These are phyloP conservation scores for Macadamia integrifolia DNA, from an alignment of 164 flowering plant genomes.

Conservation along the genomic window DNA sequence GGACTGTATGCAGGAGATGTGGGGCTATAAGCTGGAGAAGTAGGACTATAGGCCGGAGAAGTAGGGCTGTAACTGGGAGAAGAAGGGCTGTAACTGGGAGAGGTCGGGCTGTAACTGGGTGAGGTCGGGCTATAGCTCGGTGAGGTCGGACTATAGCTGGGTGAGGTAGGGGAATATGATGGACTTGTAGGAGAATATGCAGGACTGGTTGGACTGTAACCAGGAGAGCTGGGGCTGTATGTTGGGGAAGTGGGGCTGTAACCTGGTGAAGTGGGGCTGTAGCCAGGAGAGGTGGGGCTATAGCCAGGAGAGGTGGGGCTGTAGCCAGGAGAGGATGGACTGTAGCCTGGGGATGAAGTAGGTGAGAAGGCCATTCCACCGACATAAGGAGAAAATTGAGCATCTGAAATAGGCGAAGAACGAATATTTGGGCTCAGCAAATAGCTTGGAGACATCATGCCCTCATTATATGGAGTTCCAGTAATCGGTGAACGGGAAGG, in stretches of 20 bases:
- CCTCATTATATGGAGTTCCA: constrained; percentile 87
- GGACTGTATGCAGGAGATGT: constrained; percentile 90
- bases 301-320: constrained; percentile 96
- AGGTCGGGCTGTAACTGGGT: constrained; percentile 67
- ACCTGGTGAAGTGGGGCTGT: constrained; percentile 88
- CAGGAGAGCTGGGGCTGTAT: constrained; percentile 89
- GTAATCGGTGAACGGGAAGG: constrained; percentile 82
- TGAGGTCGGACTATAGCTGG: constrained; percentile 68
- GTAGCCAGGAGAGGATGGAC: constrained; percentile 87
- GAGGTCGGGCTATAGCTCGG: constrained; percentile 78
- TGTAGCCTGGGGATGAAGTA: constrained; percentile 80
- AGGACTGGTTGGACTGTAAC: constrained; percentile 86
- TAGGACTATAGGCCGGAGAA: constrained; percentile 80
- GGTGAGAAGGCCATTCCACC: constrained; percentile 96
- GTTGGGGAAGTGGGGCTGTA: constrained; percentile 91
- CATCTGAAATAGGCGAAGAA: constrained; percentile 70
- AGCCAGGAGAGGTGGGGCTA: constrained; percentile 91
- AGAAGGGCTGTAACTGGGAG: constrained; percentile 81
- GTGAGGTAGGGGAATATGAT: constrained; percentile 70
- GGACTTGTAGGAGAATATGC: constrained; percentile 91
- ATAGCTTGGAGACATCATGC: constrained; percentile 92
- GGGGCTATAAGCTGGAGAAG: constrained; percentile 83
- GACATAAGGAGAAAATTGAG: constrained; percentile 90
- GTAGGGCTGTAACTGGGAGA: constrained; percentile 86
- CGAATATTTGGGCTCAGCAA: constrained; percentile 77